phyloP scores from a whole-genome alignment of 192 early-diverging fungal genomes.

The Jimgerdemannia lactiflua region DNA sequence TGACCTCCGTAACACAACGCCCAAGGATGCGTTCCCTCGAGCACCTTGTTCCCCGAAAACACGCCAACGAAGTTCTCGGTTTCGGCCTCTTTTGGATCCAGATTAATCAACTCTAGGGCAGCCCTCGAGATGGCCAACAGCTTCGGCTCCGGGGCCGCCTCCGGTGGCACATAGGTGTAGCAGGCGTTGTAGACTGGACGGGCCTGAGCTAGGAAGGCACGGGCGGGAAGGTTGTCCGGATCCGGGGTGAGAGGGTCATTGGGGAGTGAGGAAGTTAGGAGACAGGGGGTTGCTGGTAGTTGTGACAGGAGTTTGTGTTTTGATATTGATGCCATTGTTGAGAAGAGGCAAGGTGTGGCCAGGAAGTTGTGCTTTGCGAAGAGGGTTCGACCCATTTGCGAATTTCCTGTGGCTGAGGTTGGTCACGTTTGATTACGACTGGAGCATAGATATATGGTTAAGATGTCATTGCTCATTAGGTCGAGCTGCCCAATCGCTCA shows the following conservation, averaged over 20 bases:
- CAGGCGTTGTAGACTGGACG: conserved; percentile 40
- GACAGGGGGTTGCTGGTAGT: not conserved
- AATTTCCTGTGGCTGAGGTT: too few relatives aligned
- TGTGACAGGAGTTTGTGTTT: not conserved
- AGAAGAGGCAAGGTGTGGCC: not conserved
- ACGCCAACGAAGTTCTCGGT: conserved; percentile 23
- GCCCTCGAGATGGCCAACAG: conserved; percentile 26
- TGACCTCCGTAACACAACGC: conserved; percentile 70
- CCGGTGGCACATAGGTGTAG: conserved; percentile 40
- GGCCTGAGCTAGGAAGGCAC: conserved; percentile 23
- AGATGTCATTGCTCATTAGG: too few relatives aligned
- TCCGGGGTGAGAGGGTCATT: conserved; percentile 26
- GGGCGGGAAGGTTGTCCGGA: conserved; percentile 12
- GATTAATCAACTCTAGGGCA: conserved; percentile 22
- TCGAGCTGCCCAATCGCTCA: too few relatives aligned
- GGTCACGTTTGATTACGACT: too few relatives aligned
- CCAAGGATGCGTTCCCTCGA: conserved; percentile 56
- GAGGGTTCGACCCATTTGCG: too few relatives aligned
- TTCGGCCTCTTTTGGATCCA: conserved; percentile 25
- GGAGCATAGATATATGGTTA: too few relatives aligned
- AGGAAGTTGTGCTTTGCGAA: too few relatives aligned
- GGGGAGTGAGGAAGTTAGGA: conserved; percentile 33
- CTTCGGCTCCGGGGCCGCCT: conserved; percentile 26
- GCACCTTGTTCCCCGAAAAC: conserved; percentile 39
- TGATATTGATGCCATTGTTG: not conserved